Evolutionary conservation across 441 rosid genomes (phyloP).

Genomic region (Aquilaria agallochum): DNA sequence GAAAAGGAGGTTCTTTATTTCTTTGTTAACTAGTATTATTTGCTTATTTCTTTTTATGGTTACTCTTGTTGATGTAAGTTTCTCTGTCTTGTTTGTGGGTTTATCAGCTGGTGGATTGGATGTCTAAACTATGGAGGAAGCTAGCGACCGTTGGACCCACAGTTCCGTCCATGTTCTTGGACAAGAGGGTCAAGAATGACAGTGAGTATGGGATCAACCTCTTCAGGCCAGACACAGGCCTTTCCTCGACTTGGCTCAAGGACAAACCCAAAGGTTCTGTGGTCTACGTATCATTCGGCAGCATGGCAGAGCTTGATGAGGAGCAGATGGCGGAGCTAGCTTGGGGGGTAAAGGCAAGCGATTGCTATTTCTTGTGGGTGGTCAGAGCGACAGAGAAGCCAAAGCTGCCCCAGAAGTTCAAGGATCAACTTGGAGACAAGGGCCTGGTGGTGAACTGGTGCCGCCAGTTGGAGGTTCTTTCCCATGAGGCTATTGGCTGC

Average conservation of each 20-base stretch:
- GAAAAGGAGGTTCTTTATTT: conserved; percentile 32
- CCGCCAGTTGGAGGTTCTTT: conserved; percentile 48
- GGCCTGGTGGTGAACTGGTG: conserved; percentile 51
- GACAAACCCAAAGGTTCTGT: conserved; percentile 34
- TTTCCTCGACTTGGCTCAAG: conserved; percentile 41
- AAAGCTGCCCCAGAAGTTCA: conserved; percentile 37
- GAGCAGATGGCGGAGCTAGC: conserved; percentile 54
- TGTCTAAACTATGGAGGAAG: conserved; percentile 28
- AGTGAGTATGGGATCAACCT: conserved; percentile 35
- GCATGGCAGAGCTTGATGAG: conserved; percentile 22
- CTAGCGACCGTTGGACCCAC: conserved; percentile 46
- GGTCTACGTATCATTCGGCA: conserved; percentile 56
- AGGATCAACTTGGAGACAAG: conserved; percentile 18
- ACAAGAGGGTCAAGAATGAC: conserved; percentile 37
- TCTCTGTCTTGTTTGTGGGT: conserved; percentile 23
- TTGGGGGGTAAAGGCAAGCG: conserved; percentile 24
- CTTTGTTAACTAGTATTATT: neutral
- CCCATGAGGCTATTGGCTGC: conserved; percentile 35
- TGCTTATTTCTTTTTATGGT: conserved; percentile 5
- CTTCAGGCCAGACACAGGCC: conserved; percentile 24
- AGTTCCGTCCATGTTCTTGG: conserved; percentile 46
- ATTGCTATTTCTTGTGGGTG: conserved; percentile 52
- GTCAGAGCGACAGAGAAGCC: conserved; percentile 38
- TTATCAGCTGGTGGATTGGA: conserved; percentile 20
- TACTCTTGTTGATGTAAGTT: conserved; percentile 29